phyloP scores from a whole-genome alignment of 2,329 filamentous ascomycete species.

The Penicillium thymicola region DNA sequence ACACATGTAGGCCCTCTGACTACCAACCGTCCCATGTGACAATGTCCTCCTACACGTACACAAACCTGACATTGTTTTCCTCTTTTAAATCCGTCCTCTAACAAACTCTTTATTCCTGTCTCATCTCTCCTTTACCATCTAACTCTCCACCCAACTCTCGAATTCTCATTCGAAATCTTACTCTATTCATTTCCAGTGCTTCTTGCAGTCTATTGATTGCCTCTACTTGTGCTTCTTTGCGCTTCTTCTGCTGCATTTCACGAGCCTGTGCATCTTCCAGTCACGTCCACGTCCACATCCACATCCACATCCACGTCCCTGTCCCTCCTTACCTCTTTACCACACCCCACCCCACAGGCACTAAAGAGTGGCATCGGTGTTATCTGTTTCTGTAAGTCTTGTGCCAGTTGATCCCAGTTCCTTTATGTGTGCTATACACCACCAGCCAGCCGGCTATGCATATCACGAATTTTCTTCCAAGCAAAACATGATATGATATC shows the following conservation, averaged over 20 bases:
- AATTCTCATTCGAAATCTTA: background rate
- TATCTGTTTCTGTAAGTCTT: background rate
- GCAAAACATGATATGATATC: background rate
- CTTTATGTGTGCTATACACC: background rate
- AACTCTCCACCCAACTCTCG: background rate
- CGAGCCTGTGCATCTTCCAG: background rate
- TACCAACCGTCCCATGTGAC: background rate
- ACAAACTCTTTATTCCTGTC: background rate
- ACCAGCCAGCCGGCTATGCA: too few relatives aligned
- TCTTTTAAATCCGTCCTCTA: background rate
- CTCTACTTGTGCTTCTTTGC: background rate
- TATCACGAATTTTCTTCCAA: background rate
- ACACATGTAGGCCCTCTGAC: background rate
- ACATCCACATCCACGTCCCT: background rate
- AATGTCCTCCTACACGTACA: background rate
- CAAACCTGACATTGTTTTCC: background rate
- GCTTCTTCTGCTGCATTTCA: background rate
- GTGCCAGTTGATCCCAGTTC: too few relatives aligned
- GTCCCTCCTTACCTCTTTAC: background rate
- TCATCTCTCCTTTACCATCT: background rate
- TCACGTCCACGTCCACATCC: background rate
- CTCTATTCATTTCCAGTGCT: background rate
- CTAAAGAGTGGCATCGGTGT: background rate
- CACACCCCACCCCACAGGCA: background rate
- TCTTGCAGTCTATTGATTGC: background rate